Base-by-base conservation (phyloP, 176 grass and related monocot species). In the Leersia perrieri region DNA sequence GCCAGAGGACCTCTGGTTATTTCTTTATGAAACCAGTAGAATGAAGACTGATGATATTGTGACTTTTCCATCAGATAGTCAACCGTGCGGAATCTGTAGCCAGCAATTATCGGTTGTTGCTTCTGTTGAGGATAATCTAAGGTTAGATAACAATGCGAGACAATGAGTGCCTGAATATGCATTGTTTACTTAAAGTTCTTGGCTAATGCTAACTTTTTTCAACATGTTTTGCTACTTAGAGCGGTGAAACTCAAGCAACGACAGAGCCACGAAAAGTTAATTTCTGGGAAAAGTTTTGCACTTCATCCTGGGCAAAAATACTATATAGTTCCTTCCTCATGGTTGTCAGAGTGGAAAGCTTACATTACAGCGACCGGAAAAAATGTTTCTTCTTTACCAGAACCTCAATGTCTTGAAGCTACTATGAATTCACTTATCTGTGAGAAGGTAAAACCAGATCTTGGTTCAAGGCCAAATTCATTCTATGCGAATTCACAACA, bases 331-430 rank as follows among this genome's bases (percentile, higher is more conserved):
- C 97, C 97, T 73, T 89, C 93, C 33, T 88, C 88, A 66, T 99
- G 97, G 97, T 70, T 99, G 60, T 84, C 85, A 82, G 86, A 99
- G 36, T 99, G 93, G 97, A 93, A 85, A 89, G 63, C 92, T 83
- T 99, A 95, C 86, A 68, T 96, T 69, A 91, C 89, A 74, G 85
- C 93, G n/a, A 95, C 93, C 12, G 93, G 93, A 20, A 99, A 95
- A 87, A 99, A 96, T 74, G 67, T 95, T 85, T 98, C 87, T 84
- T 93, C 82, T 1, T 83, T 58, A 60, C 79, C 87, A 70, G 88
- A 96, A 90, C 97, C 97, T 84, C 70, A 85, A 74, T 88, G 47
- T 88, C 76, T 96, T 44, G 87, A 95, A 85, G 79, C 32, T 61
- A 87, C 81, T 85, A 58, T 93, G 38, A 76, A 80, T 82, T 99